phyloP scores from a whole-genome alignment of 2,329 filamentous ascomycete genomes.

The Paramyrothecium sp. region DNA sequence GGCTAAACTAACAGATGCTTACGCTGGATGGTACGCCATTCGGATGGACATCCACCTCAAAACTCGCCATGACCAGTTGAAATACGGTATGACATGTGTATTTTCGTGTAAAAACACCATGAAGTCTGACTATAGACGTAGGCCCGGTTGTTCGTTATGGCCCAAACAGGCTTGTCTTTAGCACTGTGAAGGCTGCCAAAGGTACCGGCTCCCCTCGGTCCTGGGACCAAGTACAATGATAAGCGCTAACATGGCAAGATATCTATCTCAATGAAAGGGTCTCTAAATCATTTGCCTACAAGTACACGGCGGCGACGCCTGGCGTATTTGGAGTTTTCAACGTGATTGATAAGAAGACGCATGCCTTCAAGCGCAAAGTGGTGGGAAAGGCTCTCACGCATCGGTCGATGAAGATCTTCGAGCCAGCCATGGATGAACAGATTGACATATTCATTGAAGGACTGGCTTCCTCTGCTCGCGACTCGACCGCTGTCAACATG shows the following conservation, averaged over 20 bases:
- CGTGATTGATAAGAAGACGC: slow-evolving; percentile 1
- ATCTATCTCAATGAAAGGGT: background rate
- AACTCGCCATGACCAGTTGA: background rate
- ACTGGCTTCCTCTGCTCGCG: no score
- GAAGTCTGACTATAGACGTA: no score
- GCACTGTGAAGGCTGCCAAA: background rate
- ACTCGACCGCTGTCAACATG: slow-evolving; percentile 3
- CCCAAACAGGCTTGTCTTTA: background rate
- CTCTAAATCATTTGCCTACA: background rate
- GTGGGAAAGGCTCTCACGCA: slow-evolving; percentile 5
- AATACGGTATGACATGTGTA: background rate
- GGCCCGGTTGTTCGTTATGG: background rate
- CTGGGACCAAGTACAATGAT: no score
- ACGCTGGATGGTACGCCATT: background rate
- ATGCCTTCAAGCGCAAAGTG: slow-evolving; percentile 5
- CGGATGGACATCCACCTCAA: background rate
- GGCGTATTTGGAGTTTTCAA: background rate
- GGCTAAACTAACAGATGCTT: background rate
- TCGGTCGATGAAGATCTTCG: slow-evolving; percentile 7
- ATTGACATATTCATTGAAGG: slow-evolving; percentile 7
- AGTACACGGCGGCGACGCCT: background rate
- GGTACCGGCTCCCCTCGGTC: background rate
- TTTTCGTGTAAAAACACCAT: no score
- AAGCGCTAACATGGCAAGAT: background rate
- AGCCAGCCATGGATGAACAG: slow-evolving; percentile 7